Conservation (phyloP, 1,139 yeast species). For the Sugiyamaella xylanicola region DNA sequence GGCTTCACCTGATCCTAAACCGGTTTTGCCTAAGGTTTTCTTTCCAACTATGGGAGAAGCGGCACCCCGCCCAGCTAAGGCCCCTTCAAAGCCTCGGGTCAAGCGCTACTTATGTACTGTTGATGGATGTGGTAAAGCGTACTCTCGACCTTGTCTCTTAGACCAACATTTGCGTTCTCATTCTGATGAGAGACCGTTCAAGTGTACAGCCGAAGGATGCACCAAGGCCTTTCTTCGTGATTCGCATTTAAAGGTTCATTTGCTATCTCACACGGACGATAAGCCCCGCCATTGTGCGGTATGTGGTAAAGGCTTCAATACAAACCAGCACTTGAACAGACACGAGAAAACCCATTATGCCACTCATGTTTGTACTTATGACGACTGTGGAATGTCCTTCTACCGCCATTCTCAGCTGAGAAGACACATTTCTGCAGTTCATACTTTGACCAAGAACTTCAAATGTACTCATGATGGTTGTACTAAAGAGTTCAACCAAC, state of each 20-base stretch:
- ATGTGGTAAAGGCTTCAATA: constrained; percentile 83
- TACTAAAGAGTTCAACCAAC: constrained; percentile 38
- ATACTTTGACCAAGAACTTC: constrained; percentile 43
- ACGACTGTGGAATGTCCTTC: constrained; percentile 66
- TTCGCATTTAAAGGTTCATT: constrained; percentile 77
- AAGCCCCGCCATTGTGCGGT: constrained; percentile 75
- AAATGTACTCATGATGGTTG: constrained; percentile 42
- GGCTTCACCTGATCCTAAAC: background rate
- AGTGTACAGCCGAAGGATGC: constrained; percentile 60
- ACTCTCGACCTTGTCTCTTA: constrained; percentile 76
- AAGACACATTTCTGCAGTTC: constrained; percentile 68
- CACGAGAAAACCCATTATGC: constrained; percentile 80
- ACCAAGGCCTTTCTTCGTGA: constrained; percentile 68
- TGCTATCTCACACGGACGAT: constrained; percentile 55
- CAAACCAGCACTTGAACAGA: constrained; percentile 77
- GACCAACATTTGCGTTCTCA: constrained; percentile 81
- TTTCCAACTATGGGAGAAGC: constrained; percentile 18
- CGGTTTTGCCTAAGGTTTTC: constrained; percentile 18
- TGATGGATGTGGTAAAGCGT: constrained; percentile 72
- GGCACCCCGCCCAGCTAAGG: constrained; percentile 14
- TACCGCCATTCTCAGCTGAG: constrained; percentile 77
- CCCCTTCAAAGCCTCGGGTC: constrained; percentile 45
- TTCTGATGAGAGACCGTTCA: constrained; percentile 75
- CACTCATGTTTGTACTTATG: constrained; percentile 62
- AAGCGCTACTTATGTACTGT: constrained; percentile 63